Conservation (phyloP, 371 early-diverging fungal species). For the Apophysomyces variabilis region DNA sequence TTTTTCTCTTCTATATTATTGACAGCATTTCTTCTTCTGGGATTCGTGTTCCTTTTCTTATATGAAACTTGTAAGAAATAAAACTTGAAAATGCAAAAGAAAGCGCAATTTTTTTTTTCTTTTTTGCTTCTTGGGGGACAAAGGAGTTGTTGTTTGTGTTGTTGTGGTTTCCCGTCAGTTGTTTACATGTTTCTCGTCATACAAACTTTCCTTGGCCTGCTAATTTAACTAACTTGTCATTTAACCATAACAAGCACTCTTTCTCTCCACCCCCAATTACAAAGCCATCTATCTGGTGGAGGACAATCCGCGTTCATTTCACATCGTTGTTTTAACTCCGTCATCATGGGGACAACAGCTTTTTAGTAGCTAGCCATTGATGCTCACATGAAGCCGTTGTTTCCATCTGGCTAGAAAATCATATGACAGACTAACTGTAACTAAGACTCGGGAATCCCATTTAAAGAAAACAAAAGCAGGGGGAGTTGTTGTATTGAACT, state of each 20-base stretch:
- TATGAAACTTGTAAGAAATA: no score
- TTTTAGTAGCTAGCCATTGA: background rate
- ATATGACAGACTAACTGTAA: background rate
- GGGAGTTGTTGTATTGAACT: conserved; percentile 7
- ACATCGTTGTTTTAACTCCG: conserved; percentile 11
- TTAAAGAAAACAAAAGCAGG: background rate
- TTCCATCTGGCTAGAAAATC: background rate
- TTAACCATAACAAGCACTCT: conserved; percentile 8
- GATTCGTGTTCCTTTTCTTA: background rate
- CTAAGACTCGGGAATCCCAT: background rate
- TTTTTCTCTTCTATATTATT: background rate
- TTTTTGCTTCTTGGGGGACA: no score
- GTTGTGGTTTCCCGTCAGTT: background rate
- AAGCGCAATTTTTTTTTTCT: no score
- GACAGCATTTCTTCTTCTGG: background rate
- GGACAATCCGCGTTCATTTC: background rate
- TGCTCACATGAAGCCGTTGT: background rate
- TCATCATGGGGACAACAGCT: conserved; percentile 1
- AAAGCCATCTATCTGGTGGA: no score
- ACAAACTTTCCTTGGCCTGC: background rate
- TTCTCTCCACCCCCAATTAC: background rate
- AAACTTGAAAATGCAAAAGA: no score
- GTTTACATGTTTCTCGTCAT: background rate
- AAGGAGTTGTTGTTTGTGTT: no score
- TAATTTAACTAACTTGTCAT: conserved; percentile 9